phyloP scores from a whole-genome alignment of 306 rosid species.

The Dryas drummondii region DNA sequence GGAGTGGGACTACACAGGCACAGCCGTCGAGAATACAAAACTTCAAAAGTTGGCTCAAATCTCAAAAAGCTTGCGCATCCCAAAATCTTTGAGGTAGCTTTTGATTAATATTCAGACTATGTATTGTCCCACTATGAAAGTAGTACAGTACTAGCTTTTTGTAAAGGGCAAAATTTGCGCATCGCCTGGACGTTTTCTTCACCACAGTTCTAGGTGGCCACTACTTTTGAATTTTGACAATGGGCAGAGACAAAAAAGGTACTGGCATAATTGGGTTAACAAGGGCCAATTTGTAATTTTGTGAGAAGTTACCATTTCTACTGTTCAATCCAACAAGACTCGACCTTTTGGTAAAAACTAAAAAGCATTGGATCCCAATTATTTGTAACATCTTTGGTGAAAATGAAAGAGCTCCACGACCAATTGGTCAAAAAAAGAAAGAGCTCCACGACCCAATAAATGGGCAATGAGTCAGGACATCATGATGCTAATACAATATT shows the following conservation, averaged over 20 bases:
- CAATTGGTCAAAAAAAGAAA: no score
- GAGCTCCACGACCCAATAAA: conserved; percentile 36
- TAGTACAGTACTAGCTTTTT: not conserved
- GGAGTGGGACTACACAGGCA: conserved; percentile 26
- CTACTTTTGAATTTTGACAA: conserved; percentile 18
- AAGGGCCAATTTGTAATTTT: conserved; percentile 32
- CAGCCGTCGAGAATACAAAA: conserved; percentile 33
- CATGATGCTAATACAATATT: conserved; percentile 23
- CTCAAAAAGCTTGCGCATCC: conserved; percentile 36
- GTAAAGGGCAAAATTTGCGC: conserved; percentile 3
- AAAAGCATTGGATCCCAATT: conserved; percentile 40
- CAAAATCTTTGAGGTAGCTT: conserved; percentile 21
- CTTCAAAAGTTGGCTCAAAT: conserved; percentile 39
- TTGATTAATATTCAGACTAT: conserved; percentile 20
- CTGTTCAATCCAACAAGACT: not conserved
- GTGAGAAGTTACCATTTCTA: not conserved
- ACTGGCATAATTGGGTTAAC: not conserved
- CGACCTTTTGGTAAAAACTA: conserved; percentile 16
- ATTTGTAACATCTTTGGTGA: conserved; percentile 29
- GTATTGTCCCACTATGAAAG: conserved; percentile 21
- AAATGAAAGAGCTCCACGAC: conserved; percentile 31
- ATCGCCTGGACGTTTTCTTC: not conserved
- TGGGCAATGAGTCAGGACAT: conserved; percentile 27
- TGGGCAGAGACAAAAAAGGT: not conserved
- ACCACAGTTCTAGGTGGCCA: conserved; percentile 17